A percentile compares a stretch with the other conserved stretches of the same genome.
Evolutionary conservation across 2,329 filamentous ascomycete genomes (phyloP).

Genomic region (Stachybotrys chartarum): DNA sequence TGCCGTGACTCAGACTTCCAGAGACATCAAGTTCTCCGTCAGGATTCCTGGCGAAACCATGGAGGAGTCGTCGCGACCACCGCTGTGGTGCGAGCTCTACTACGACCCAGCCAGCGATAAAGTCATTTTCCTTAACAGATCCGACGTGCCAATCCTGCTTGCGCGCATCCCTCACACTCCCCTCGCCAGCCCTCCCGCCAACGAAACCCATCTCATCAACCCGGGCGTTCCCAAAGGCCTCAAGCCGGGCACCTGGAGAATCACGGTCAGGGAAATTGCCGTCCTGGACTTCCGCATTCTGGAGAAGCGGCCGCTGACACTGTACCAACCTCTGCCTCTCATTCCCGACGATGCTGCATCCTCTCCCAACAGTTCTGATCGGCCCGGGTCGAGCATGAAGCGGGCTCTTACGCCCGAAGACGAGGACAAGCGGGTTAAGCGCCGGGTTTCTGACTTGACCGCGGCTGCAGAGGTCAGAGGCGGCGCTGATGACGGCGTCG

Average conservation of each 20-base stretch:
- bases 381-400: constrained; percentile 42
- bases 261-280: constrained; percentile 39
- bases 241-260: constrained; percentile 50
- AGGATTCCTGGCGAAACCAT: constrained; percentile 42
- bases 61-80: constrained; percentile 35
- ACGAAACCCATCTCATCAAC: constrained; percentile 35
- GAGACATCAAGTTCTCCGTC: constrained; percentile 54
- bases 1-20: constrained; percentile 52
- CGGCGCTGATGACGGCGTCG: constrained; percentile 36
- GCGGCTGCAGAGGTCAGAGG: constrained; percentile 8
- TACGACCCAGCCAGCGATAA: constrained; percentile 53
- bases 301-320: constrained; percentile 41
- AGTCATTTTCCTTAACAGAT: constrained; percentile 49
- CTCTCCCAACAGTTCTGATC: constrained; percentile 21
- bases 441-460: constrained; percentile 25
- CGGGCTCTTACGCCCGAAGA: constrained; percentile 39
- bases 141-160: constrained; percentile 45
- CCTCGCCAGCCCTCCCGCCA: constrained; percentile 28
- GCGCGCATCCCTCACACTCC: constrained; percentile 35
- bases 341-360: constrained; percentile 17
- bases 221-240: constrained; percentile 38
- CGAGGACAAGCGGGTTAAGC: constrained; percentile 36
- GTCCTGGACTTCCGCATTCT: constrained; percentile 52
- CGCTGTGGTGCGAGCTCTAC: constrained; percentile 53
- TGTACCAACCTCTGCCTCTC: constrained; percentile 25